Base-by-base conservation (phyloP, 2,329 filamentous ascomycete species). In the Endoconidiophora polonica region DNA sequence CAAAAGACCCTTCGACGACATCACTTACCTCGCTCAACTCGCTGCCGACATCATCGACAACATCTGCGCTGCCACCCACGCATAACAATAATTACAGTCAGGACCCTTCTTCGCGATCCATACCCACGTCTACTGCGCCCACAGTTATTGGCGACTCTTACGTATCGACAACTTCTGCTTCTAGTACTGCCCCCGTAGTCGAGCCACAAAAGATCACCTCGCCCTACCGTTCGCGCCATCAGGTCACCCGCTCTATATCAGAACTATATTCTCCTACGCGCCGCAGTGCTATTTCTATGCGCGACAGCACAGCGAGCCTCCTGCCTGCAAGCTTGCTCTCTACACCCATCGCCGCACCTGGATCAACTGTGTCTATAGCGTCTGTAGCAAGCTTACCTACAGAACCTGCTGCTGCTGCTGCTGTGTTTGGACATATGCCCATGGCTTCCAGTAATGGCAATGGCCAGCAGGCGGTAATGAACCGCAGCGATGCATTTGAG, bases 181-280 rank as follows among this genome's bases (percentile, higher is more conserved):
- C 39, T 12, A 23, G 18, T 16, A 9, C 14, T 4, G 12, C 24
- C 12, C 10, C 47, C 24, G 5, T 45, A 18, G 40, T 44, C 14
- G 48, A 51, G 4, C 24, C 44, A 18, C 48, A 48, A 18, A 46
- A 49, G 16, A 39, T 51, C 16, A 49, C 52, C 14, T 54, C 52
- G 6, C 52, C 52, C 9, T 51, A 54, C 38, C 52, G 49, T 59
- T 56, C 58, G 61, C 68, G 68, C 52, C 74, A 76, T 56, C 72
- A 74, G 56, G 65, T 76, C 53, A 71, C 68, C 54, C 69, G 73
- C 33, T 79, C 76, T 44, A 68, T 77, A 52, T 70, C 69, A 42
- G 74, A 77, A 55, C 57, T 75, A 47, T 65, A 72, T 22, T 67
- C 70, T 36, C 70, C 73, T 29, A 46, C 40, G 18, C 48, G 48